A percentile compares a stretch with the other conserved stretches of the same genome.
Conservation (phyloP, 179 eudicot genomes). For the Camellia oleifera region DNA sequence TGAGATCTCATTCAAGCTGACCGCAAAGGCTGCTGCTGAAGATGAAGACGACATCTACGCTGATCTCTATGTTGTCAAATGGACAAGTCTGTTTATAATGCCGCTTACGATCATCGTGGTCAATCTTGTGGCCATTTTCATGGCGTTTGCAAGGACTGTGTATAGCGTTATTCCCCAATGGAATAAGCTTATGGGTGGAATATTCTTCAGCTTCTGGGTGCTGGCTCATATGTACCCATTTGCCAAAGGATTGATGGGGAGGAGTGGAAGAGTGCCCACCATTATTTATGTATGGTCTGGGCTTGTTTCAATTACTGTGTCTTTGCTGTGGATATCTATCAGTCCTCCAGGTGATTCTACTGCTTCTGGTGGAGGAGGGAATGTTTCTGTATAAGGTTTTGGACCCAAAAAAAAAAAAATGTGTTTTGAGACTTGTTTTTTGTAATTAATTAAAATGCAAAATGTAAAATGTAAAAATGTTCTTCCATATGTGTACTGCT, state of each 20-base stretch:
- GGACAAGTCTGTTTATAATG: slow-evolving; percentile 61
- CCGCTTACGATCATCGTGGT: slow-evolving; percentile 54
- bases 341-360: too few relatives aligned
- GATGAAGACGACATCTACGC: slow-evolving; percentile 67
- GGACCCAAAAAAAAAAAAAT: too few relatives aligned
- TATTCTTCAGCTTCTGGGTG: slow-evolving; percentile 74
- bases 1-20: slow-evolving; percentile 73
- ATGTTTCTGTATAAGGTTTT: too few relatives aligned
- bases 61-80: slow-evolving; percentile 58
- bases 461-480: too few relatives aligned
- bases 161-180: slow-evolving; percentile 68
- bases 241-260: slow-evolving; percentile 41
- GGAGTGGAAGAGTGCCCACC: slow-evolving; percentile 42
- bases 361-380: too few relatives aligned
- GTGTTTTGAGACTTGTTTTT: too few relatives aligned
- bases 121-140: slow-evolving; percentile 46
- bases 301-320: slow-evolving; percentile 32
- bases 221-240: slow-evolving; percentile 58
- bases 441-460: too few relatives aligned
- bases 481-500: too few relatives aligned
- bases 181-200: slow-evolving; percentile 67
- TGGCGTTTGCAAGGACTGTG: slow-evolving; percentile 50
- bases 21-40: slow-evolving; percentile 53
- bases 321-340: slow-evolving; percentile 36
- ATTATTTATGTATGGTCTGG: slow-evolving; percentile 49